These are phyloP conservation scores for Phytopythium mirpurense DNA, from an alignment of 352 stramenopile genomes.

Conservation along the genomic window DNA sequence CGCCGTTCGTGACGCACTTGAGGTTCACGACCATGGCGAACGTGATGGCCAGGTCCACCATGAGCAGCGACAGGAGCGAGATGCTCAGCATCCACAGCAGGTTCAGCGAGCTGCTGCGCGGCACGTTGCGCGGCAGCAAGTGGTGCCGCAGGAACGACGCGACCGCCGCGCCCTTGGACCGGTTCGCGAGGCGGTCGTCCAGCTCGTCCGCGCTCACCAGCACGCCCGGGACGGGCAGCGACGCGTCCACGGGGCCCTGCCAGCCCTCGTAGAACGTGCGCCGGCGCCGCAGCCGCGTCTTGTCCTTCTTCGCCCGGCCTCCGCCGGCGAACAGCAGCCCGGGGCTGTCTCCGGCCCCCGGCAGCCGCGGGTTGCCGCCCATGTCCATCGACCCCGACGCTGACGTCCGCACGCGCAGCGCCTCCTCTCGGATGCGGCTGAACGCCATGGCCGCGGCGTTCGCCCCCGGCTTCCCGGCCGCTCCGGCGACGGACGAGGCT, in stretches of 20 bases:
- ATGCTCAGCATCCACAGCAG: constrained; percentile 67
- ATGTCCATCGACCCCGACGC: constrained; percentile 33
- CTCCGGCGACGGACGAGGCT: not conserved
- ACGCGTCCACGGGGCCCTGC: constrained; percentile 65
- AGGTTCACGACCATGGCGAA: constrained; percentile 78
- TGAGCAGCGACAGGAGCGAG: constrained; percentile 54
- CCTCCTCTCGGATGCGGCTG: constrained; percentile 69
- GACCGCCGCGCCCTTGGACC: constrained; percentile 28
- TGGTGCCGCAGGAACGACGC: constrained; percentile 40
- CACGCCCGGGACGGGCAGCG: constrained; percentile 63
- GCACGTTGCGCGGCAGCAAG: constrained; percentile 53
- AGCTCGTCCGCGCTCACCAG: constrained; percentile 66
- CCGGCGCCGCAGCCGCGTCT: constrained; percentile 17
- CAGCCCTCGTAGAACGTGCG: constrained; percentile 66
- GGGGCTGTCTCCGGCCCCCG: not conserved
- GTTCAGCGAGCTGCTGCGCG: constrained; percentile 43
- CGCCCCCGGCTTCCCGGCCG: not conserved
- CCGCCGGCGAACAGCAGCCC: not conserved
- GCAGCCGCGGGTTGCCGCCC: not conserved
- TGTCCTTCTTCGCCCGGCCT: constrained; percentile 17
- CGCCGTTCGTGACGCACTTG: constrained; percentile 69
- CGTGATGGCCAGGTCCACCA: constrained; percentile 76
- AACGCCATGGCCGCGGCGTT: constrained; percentile 6
- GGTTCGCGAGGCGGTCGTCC: constrained; percentile 48
- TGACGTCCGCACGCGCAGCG: constrained; percentile 54